phyloP scores from a whole-genome alignment of 2,329 filamentous ascomycete species.

The Penicillium sp. region DNA sequence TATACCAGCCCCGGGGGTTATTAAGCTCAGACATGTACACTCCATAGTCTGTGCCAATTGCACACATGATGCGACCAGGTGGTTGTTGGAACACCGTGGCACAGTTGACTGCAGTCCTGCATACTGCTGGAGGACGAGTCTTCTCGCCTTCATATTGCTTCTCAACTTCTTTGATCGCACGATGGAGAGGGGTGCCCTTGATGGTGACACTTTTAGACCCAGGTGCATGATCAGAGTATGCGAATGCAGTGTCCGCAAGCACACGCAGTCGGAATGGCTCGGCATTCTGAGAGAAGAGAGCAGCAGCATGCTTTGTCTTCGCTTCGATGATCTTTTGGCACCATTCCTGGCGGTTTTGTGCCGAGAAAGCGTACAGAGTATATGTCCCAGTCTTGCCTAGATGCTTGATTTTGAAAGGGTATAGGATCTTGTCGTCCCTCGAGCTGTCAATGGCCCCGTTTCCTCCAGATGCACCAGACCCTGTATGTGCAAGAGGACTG shows the following conservation, averaged over 20 bases:
- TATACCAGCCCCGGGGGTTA: constrained; percentile 86
- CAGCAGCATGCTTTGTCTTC: constrained; percentile 88
- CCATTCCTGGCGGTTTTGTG: constrained; percentile 78
- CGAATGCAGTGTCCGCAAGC: constrained; percentile 85
- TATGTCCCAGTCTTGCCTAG: constrained; percentile 84
- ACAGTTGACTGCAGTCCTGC: constrained; percentile 84
- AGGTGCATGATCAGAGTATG: constrained; percentile 45
- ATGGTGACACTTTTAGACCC: constrained; percentile 72
- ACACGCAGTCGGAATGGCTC: constrained; percentile 92
- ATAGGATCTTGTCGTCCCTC: constrained; percentile 79
- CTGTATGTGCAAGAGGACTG: constrained; percentile 57
- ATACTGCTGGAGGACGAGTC: constrained; percentile 70
- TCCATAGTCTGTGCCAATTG: constrained; percentile 91
- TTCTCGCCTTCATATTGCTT: constrained; percentile 63
- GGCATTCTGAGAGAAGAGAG: constrained; percentile 85
- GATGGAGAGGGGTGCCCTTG: constrained; percentile 84
- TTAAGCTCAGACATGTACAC: constrained; percentile 85
- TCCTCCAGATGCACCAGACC: constrained; percentile 62
- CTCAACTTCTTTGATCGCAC: constrained; percentile 87
- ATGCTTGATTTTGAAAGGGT: constrained; percentile 94
- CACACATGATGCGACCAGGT: constrained; percentile 80
- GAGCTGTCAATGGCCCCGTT: constrained; percentile 51
- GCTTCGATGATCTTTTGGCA: constrained; percentile 90
- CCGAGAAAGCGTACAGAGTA: constrained; percentile 78
- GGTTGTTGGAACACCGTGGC: constrained; percentile 82